phyloP scores from a whole-genome alignment of 345 rosid genomes.

The Laguncularia racemosa region DNA sequence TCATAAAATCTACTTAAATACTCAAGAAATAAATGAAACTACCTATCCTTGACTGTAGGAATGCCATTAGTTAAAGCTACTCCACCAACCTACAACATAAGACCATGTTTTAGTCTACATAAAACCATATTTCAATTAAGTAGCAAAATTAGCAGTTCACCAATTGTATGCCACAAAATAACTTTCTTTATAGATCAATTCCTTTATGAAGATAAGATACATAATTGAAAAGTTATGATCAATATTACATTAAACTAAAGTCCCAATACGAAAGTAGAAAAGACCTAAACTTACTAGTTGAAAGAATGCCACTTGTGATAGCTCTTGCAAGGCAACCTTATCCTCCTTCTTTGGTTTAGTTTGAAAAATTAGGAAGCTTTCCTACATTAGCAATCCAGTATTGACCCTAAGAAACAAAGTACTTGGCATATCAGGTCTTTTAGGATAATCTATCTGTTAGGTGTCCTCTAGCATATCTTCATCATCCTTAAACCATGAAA shows the following conservation, averaged over 20 bases:
- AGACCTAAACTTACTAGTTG: slow-evolving; percentile 48
- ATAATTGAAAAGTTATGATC: slow-evolving; percentile 8
- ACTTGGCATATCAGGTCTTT: no score
- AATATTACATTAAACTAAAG: slow-evolving; percentile 3
- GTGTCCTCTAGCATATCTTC: no score
- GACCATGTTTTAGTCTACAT: slow-evolving; percentile 8
- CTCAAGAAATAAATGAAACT: slow-evolving; percentile 8
- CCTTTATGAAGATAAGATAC: slow-evolving; percentile 41
- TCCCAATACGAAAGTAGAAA: background rate
- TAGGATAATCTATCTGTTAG: no score
- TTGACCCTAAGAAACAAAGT: no score
- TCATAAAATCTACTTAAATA: no score
- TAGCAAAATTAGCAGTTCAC: slow-evolving; percentile 23
- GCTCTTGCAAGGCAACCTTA: slow-evolving; percentile 94
- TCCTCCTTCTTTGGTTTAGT: no score
- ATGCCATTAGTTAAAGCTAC: slow-evolving; percentile 82
- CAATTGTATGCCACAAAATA: slow-evolving; percentile 82
- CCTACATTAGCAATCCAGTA: no score
- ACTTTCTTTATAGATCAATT: slow-evolving; percentile 79
- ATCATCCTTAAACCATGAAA: no score
- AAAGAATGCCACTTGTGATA: slow-evolving; percentile 74
- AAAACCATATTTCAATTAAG: background rate
- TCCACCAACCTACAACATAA: slow-evolving; percentile 69
- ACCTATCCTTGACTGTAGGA: slow-evolving; percentile 84
- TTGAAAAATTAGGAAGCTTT: no score